Base-by-base conservation (phyloP, 176 grass and related monocot genomes). In the Hsuehochloa calcarea region DNA sequence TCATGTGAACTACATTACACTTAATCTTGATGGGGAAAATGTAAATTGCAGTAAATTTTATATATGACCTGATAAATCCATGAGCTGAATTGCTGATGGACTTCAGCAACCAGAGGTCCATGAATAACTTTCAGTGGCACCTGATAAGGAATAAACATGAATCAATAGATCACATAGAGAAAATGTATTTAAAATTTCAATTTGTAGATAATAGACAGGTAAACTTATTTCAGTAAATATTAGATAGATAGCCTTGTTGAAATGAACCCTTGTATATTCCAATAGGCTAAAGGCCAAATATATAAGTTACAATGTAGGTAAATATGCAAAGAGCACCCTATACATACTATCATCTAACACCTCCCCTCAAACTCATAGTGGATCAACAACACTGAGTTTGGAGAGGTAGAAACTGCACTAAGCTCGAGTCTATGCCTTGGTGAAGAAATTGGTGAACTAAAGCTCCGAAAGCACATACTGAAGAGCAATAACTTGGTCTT, bases 41-140 rank as follows among this genome's bases (percentile, higher is more conserved):
- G 22, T 17, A 61, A 69, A 75, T 38, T 58, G 3, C n/a, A 80
- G 27, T 29, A 62, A 88, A 35, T 26, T 69, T 82, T 45, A 23
- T 3, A 78, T 61, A 40, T 68, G 16, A 97, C 95, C 95, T 97
- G 95, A 86, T 89, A 94, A 85, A 97, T 87, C 95, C 95, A 97
- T 22, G 95, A 83, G 77, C 86, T 97, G 83, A 97, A 97, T 55
- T 92, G 90, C 67, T 97, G 92, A 59, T 92, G 69, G n/a, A 97
- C 88, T 94, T 97, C 95, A 84, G 92, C 88, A 77, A 97, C 84
- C 27, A 97, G 79, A 65, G 90, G 88, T 55, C 95, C 95, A 59
- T 60, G 86, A 70, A 83, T 88, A 87, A 94, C 69, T 85, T 92
- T 97, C 52, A 94, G 60, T 5, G 74, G 63, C 47, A 91, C 88